Percentiles rank a stretch among this genome's conserved stretches.
phyloP scores from a whole-genome alignment of 169 alveolate species.

The Eimeria acervulina region DNA sequence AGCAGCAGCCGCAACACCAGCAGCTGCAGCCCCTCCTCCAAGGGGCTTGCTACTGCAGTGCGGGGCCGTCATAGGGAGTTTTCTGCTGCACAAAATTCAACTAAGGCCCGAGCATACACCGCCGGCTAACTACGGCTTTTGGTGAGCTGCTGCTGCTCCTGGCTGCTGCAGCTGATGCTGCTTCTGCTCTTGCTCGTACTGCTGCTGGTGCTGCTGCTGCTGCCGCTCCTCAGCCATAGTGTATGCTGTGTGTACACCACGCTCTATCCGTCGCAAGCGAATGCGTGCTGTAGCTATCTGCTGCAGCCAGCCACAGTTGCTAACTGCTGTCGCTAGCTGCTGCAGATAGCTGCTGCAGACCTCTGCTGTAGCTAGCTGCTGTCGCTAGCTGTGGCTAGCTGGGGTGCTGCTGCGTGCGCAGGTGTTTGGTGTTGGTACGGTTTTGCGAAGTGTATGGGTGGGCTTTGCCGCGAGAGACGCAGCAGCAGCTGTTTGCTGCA shows the following conservation, averaged over 20 bases:
- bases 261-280: not conserved
- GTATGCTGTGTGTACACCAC: too few relatives aligned
- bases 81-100: constrained; percentile 35
- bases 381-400: not conserved
- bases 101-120: not conserved
- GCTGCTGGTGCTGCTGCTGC: constrained; percentile 46
- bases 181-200: not conserved
- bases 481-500: constrained; percentile 70
- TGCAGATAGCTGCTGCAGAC: not conserved
- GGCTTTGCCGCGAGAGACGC: constrained; percentile 1
- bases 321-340: not conserved
- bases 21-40: not conserved
- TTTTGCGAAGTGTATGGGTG: constrained; percentile 38
- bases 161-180: constrained; percentile 5
- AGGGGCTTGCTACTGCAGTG: not conserved
- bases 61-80: constrained; percentile 40
- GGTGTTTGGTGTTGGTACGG: constrained; percentile 36
- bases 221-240: not conserved
- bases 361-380: not conserved
- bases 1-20: not conserved
- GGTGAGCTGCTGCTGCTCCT: constrained; percentile 46
- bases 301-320: too few relatives aligned
- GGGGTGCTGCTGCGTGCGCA: constrained; percentile 5
- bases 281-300: not conserved
- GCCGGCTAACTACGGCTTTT: constrained; percentile 18